Evolutionary conservation across 1,284 basidiomycete species (phyloP), one percentile per base, ranked within the genome.

Genomic region (Ganoderma multipileum): DNA sequence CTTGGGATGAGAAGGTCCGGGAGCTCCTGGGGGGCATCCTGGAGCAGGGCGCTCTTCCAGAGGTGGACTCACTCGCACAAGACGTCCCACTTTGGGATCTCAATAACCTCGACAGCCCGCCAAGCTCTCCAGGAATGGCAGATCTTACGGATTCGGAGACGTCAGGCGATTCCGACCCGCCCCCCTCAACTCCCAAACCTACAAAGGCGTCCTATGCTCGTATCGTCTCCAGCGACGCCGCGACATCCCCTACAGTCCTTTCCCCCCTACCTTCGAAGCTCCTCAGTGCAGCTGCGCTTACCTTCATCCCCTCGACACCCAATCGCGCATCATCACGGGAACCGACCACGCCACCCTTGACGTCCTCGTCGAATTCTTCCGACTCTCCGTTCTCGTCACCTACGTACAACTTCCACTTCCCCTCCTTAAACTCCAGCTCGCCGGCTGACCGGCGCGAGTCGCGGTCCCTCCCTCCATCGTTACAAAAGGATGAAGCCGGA

Each of bases 401-500:
- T 3, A 76, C 74, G 1, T 76, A 78, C 67, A 78, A 79, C 63
- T 79, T 76, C 72, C 76, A 77, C 54, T 79, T 76, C 72, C 78
- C 79, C 1, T 78, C 79, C 0, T 69, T 80, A 20, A 73, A 66
- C 61, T 64, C 73, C 14, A 63, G 69, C 26, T 75, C 72, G 9
- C 66, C 73, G 18, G 66, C 73, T 14, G 73, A 74, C 58, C 76
- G 75, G 28, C 73, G 71, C 3, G 72, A 72, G 59, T 73, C 76
- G 11, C 76, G 76, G 8, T 77, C 77, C 0, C 72, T 80, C 1
- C 78, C 79, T 7, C 74, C 76, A 1, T 73, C 73, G 2, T 66
- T 78, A 30, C 72, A 74, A 68, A 78, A 77, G 65, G 79, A 80
- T 65, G 79, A 79, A 57, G 74, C 77, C n/a, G 80, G 79, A 1